Base-by-base conservation (phyloP, 2,329 filamentous ascomycete genomes). In the Elsinoe necatrix region DNA sequence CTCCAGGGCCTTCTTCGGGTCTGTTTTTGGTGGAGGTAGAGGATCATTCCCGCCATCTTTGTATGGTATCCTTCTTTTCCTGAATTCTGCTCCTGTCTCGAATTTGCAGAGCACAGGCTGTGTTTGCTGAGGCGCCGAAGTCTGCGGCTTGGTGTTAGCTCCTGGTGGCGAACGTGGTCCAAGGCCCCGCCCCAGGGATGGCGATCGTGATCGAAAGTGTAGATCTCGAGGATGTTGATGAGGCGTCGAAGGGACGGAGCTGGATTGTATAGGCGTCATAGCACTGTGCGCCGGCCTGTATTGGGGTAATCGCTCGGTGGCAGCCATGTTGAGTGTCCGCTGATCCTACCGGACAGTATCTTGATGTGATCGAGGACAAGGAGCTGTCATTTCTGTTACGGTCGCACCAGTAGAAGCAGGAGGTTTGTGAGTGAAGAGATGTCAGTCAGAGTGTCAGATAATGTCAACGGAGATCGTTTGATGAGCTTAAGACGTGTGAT, bases 241-340 rank as follows among this genome's bases (percentile, higher is more conserved):
- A 7, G 92, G 93, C 2, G 92, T 97, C 1, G 92, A 95, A 1
- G 92, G 92, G 50, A 96, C 88, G 7, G 92, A 97, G 68, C 80
- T 95, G 21, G 92, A 95, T 68, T 95, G 82, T 54, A 83, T 82
- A 21, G 66, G 63, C 25, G 65, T 58, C 21, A 66, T 55, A n/a
- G 62, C 63, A 43, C 66, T 62, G 55, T 65, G 62, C 27, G 42
- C 42, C 11, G 57, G 51, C 55, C 52, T 59, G 31, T 61, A 57
- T 14, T 41, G 52, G 21, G 42, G 39, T 45, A 57, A 56, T 39
- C 55, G 54, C 27, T 56, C 58, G 37, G 57, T 55, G 18, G 59
- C 54, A 50, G 59, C 59, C 59, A 61, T 61, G 41, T 56, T 59
- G 16, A 47, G 55, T 20, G 39, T 37, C 39, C 29, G 35, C 39